phyloP scores from a whole-genome alignment of 176 grass and related monocot genomes.

The Alloteropsis semialata region DNA sequence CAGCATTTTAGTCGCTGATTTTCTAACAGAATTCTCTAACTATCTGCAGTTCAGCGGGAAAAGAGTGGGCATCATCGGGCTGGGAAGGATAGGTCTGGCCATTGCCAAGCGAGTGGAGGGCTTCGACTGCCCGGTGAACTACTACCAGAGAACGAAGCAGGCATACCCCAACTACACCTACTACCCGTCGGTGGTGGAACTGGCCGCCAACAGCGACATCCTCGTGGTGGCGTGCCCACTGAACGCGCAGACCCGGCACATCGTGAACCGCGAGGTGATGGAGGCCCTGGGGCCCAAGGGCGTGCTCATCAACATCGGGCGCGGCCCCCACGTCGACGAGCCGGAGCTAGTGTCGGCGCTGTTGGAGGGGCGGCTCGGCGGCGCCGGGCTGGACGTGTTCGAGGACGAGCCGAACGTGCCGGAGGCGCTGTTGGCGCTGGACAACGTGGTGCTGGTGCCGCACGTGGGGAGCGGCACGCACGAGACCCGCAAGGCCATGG shows the following conservation, averaged over 20 bases:
- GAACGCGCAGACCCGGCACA: slow-evolving; percentile 64
- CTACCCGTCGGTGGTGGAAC: slow-evolving; percentile 40
- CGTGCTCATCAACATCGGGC: slow-evolving; percentile 78
- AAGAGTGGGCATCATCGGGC: slow-evolving; percentile 82
- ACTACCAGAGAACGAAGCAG: slow-evolving; percentile 67
- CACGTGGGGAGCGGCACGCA: slow-evolving; percentile 67
- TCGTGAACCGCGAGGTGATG: slow-evolving; percentile 81
- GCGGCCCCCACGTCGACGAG: slow-evolving; percentile 84
- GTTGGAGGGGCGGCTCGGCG: slow-evolving; percentile 60
- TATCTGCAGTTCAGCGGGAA: slow-evolving; percentile 87
- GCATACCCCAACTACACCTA: slow-evolving; percentile 59
- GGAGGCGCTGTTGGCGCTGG: slow-evolving; percentile 53
- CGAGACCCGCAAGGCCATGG: slow-evolving; percentile 69
- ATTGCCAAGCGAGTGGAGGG: slow-evolving; percentile 66
- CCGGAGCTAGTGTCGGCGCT: slow-evolving; percentile 66
- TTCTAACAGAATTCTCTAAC: slow-evolving; percentile 3
- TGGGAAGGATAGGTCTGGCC: slow-evolving; percentile 75
- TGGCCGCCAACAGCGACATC: slow-evolving; percentile 70
- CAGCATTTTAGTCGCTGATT: neutral
- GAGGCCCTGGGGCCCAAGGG: slow-evolving; percentile 68
- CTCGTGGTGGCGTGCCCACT: slow-evolving; percentile 76
- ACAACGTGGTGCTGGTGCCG: slow-evolving; percentile 81
- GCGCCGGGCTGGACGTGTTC: slow-evolving; percentile 83
- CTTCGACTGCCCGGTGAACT: slow-evolving; percentile 73
- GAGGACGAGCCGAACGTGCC: slow-evolving; percentile 75